Evolutionary conservation across 2,329 filamentous ascomycete species (phyloP).

Genomic region (Phaeosphaeria sp.): DNA sequence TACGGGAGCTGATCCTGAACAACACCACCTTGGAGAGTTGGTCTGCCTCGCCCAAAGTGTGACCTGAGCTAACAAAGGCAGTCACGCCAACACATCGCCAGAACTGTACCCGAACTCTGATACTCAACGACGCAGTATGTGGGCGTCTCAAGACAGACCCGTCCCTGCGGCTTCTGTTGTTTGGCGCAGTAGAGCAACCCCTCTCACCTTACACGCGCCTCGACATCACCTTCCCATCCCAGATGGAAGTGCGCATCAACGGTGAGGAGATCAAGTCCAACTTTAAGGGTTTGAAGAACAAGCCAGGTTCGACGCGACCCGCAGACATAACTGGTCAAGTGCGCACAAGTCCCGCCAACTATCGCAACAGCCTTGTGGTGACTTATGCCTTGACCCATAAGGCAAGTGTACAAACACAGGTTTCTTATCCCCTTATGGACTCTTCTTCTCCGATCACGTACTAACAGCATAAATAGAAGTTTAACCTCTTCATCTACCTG

Average conservation of each 20-base stretch:
- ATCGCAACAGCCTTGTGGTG: slow-evolving; percentile 79
- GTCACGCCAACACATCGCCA: slow-evolving; percentile 66
- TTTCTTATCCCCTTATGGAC: slow-evolving; percentile 26
- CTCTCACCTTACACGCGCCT: slow-evolving; percentile 42
- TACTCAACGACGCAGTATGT: slow-evolving; percentile 61
- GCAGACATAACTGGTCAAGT: slow-evolving; percentile 86
- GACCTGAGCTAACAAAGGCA: slow-evolving; percentile 36
- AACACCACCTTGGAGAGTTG: slow-evolving; percentile 76
- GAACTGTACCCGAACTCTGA: slow-evolving; percentile 64
- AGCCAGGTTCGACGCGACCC: slow-evolving; percentile 90
- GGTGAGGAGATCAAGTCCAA: slow-evolving; percentile 89
- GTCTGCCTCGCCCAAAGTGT: slow-evolving; percentile 55
- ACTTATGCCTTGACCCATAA: slow-evolving; percentile 93
- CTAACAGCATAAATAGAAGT: slow-evolving; percentile 45
- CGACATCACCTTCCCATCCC: slow-evolving; percentile 88
- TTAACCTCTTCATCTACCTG: slow-evolving; percentile 70
- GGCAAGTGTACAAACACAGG: slow-evolving; percentile 58
- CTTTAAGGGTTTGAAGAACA: slow-evolving; percentile 92
- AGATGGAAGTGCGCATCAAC: slow-evolving; percentile 92
- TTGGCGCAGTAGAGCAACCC: slow-evolving; percentile 71
- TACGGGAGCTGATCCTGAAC: slow-evolving; percentile 69
- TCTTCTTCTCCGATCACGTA: background rate
- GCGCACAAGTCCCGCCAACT: slow-evolving; percentile 69
- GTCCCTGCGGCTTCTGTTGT: slow-evolving; percentile 78
- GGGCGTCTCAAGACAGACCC: slow-evolving; percentile 65